These are phyloP conservation scores for Papiliotrema laurentii DNA, from an alignment of 1,284 basidiomycete genomes.

Conservation along the genomic window DNA sequence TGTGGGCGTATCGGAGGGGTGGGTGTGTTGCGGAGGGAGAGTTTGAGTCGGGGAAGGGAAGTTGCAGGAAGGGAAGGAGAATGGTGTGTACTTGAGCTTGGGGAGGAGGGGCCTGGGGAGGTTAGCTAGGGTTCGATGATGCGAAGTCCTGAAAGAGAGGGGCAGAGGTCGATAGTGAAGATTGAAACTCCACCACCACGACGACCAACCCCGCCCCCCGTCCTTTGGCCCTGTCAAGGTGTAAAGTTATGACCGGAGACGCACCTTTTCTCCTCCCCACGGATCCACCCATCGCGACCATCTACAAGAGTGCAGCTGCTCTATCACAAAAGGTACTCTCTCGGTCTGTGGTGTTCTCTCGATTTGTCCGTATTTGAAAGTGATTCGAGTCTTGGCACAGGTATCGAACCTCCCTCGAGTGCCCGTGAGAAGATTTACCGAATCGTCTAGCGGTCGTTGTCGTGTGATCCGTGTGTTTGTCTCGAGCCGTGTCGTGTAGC, in stretches of 20 bases:
- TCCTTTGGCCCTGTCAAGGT: not conserved
- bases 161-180: not conserved
- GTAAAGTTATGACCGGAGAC: not conserved
- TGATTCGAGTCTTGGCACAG: not conserved
- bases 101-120: conserved; percentile 3
- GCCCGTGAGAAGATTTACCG: conserved; percentile 1
- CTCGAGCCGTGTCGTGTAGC: no score
- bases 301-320: not conserved
- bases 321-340: not conserved
- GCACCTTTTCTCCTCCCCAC: conserved; percentile 11
- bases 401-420: not conserved
- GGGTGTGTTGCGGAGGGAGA: conserved; percentile 2
- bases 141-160: not conserved
- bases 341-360: no score
- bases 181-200: not conserved
- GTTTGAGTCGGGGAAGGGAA: conserved; percentile 1
- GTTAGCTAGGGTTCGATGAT: not conserved
- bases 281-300: not conserved
- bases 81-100: conserved; percentile 1
- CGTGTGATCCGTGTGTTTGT: no score
- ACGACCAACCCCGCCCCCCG: not conserved
- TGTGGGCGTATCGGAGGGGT: not conserved
- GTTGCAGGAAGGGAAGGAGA: not conserved
- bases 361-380: not conserved
- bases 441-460: no score